phyloP scores from a whole-genome alignment of 2,329 filamentous ascomycete species.

The Arachnopeziza araneosa region DNA sequence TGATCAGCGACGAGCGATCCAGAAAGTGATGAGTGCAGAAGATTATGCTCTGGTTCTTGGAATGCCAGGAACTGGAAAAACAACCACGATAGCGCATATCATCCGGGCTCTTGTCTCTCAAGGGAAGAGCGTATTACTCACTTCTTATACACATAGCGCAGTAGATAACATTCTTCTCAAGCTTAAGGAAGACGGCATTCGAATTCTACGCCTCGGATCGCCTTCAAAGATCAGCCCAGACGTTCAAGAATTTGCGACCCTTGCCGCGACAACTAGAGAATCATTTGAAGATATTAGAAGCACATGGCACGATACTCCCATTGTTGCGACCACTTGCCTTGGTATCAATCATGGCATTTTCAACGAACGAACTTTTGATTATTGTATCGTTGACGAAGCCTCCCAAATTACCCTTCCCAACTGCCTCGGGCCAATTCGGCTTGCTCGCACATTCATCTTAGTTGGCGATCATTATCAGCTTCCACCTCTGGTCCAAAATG shows the following conservation, averaged over 20 bases:
- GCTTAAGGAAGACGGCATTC: slow-evolving; percentile 70
- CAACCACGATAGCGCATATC: slow-evolving; percentile 95
- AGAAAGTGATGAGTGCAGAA: slow-evolving; percentile 91
- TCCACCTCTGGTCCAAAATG: slow-evolving; percentile 89
- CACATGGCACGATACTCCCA: slow-evolving; percentile 77
- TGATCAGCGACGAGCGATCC: slow-evolving; percentile 80
- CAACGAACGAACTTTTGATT: slow-evolving; percentile 85
- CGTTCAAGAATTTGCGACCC: slow-evolving; percentile 76
- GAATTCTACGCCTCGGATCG: slow-evolving; percentile 79
- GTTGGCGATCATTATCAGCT: slow-evolving; percentile 97
- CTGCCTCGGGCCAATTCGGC: slow-evolving; percentile 86
- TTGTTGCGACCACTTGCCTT: slow-evolving; percentile 93
- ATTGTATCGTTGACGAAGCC: slow-evolving; percentile 97
- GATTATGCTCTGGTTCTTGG: slow-evolving; percentile 97
- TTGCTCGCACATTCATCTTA: slow-evolving; percentile 88
- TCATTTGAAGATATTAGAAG: slow-evolving; percentile 78
- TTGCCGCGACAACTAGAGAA: slow-evolving; percentile 68
- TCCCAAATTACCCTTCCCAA: slow-evolving; percentile 96
- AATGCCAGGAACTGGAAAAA: slow-evolving; percentile 98
- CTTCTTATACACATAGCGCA: slow-evolving; percentile 94
- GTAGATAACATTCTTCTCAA: slow-evolving; percentile 98
- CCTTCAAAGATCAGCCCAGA: slow-evolving; percentile 82
- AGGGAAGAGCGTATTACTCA: slow-evolving; percentile 86
- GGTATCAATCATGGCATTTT: slow-evolving; percentile 88
- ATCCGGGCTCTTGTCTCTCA: slow-evolving; percentile 84